Evolutionary conservation across 2,329 filamentous ascomycete genomes (phyloP).

Genomic region (Xylariaceae sp.): DNA sequence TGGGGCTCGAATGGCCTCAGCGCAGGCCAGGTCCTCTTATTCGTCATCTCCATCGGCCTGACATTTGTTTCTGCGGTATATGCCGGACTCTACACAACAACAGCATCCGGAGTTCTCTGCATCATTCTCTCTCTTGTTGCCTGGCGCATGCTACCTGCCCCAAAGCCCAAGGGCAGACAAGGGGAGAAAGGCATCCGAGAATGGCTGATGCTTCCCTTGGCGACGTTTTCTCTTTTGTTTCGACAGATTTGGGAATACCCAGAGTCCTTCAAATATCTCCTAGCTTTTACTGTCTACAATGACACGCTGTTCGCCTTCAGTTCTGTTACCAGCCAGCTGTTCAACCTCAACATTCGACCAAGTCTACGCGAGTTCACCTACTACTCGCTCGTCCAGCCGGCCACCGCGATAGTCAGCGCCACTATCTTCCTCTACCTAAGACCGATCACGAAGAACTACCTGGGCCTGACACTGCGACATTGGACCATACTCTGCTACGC

Average conservation of each 20-base stretch:
- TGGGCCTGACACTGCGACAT: constrained; percentile 9
- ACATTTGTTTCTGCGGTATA: constrained; percentile 7
- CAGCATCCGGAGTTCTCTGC: constrained; percentile 9
- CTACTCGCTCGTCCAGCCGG: constrained; percentile 17
- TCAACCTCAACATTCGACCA: constrained; percentile 17
- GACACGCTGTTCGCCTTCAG: constrained; percentile 14
- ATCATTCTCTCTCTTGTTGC: constrained; percentile 8
- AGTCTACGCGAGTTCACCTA: constrained; percentile 17
- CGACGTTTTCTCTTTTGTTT: constrained; percentile 8
- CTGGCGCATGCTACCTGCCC: constrained; percentile 5
- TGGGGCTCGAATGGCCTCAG: constrained; percentile 15
- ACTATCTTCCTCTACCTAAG: constrained; percentile 4
- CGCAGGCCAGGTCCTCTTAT: constrained; percentile 6
- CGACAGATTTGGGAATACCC: constrained; percentile 13
- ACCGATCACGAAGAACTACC: not conserved
- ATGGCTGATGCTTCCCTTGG: constrained; percentile 10
- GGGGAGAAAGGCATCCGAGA: not conserved
- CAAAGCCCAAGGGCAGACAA: not conserved
- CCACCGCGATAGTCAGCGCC: not conserved
- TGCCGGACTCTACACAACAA: constrained; percentile 18
- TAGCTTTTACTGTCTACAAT: constrained; percentile 13
- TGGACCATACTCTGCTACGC: constrained; percentile 11
- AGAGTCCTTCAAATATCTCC: constrained; percentile 14
- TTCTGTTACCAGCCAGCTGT: constrained; percentile 8
- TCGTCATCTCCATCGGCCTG: constrained; percentile 11